A percentile compares a stretch with the other conserved stretches of the same genome.
phyloP scores from a whole-genome alignment of 345 rosid genomes.

The Gossypium raimondii region DNA sequence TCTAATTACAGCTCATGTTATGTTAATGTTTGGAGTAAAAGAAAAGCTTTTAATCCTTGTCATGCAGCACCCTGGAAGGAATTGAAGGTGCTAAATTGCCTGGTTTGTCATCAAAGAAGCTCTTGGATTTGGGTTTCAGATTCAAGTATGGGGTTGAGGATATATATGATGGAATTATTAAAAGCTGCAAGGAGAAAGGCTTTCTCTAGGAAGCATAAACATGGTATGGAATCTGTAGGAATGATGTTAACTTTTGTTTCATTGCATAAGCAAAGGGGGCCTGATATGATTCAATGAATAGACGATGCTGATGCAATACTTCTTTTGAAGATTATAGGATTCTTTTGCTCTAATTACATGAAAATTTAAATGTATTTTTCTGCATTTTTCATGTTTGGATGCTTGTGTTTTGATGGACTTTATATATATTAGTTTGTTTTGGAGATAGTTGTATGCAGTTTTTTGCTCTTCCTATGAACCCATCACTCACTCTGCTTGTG shows the following conservation, averaged over 20 bases:
- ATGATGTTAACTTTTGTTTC: neutral
- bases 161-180: neutral
- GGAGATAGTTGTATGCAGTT: neutral
- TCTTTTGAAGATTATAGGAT: neutral
- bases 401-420: neutral
- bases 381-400: neutral
- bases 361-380: neutral
- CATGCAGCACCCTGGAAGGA: neutral
- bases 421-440: neutral
- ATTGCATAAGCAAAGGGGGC: neutral
- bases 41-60: neutral
- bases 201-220: neutral
- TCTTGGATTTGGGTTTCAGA: neutral
- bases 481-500: no score
- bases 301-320: neutral
- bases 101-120: constrained; percentile 5
- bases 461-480: neutral
- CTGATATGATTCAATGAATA: neutral
- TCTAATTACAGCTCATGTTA: neutral
- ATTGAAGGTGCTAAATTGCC: neutral
- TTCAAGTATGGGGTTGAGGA: neutral
- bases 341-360: neutral
- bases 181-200: neutral
- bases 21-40: neutral
- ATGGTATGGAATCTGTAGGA: neutral